Conservation (phyloP, 2,329 filamentous ascomycete genomes). For the Stagonosporopsis cucurbitacearum region DNA sequence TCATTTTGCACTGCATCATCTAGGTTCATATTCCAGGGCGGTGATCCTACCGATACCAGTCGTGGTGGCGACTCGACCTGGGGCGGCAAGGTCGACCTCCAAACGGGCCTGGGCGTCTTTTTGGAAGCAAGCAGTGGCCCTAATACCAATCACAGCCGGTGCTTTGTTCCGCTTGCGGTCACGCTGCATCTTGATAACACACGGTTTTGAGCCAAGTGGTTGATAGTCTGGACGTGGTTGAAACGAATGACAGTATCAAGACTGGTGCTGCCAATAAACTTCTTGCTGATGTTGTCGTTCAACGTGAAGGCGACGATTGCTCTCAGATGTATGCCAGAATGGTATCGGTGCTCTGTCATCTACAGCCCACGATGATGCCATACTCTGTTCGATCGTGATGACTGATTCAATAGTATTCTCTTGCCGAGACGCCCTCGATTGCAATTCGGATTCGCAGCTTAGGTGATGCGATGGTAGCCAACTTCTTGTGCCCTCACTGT, state of each 20-base stretch:
- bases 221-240: conserved; percentile 78
- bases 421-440: no score
- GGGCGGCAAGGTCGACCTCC: conserved; percentile 90
- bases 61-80: conserved; percentile 89
- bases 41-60: conserved; percentile 92
- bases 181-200: conserved; percentile 96
- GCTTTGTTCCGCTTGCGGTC: conserved; percentile 92
- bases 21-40: conserved; percentile 95
- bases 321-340: no score
- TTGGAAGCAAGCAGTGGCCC: conserved; percentile 96
- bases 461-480: no score
- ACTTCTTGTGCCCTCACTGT: no score
- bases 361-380: no score
- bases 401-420: no score
- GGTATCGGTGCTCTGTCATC: no score
- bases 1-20: conserved; percentile 93
- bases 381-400: no score
- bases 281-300: conserved; percentile 79
- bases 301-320: no score
- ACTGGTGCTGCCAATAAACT: conserved; percentile 83
- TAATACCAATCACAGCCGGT: conserved; percentile 93
- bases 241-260: conserved; percentile 85
- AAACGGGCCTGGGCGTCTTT: conserved; percentile 88
- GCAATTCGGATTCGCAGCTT: no score
- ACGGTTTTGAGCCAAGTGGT: conserved; percentile 94